Conservation (phyloP, 2,329 filamentous ascomycete species). For the Pseudogymnoascus sp. region DNA sequence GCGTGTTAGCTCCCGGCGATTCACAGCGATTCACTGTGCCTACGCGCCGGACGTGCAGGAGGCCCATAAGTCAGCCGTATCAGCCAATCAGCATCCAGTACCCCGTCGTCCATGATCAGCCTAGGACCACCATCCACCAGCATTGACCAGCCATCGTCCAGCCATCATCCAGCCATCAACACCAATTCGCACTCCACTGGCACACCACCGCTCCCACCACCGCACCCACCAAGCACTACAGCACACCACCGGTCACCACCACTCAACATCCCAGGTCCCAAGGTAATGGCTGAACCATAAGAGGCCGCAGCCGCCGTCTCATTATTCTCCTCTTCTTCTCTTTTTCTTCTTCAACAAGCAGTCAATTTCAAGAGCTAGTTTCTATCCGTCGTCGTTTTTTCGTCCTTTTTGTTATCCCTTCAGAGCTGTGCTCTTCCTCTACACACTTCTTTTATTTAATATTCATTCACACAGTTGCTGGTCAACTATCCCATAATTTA, state of each 20-base stretch:
- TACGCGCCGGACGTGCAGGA: conserved; percentile 18
- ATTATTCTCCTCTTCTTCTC: conserved; percentile 20
- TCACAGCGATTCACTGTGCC: conserved; percentile 10
- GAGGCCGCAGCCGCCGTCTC: conserved; percentile 21
- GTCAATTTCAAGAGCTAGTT: conserved; percentile 45
- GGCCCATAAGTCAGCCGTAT: conserved; percentile 10
- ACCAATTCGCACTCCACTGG: not conserved
- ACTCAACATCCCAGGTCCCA: not conserved
- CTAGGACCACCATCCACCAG: not conserved
- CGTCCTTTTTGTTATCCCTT: conserved; percentile 34
- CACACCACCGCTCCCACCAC: too few relatives aligned
- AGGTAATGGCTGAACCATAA: conserved; percentile 20
- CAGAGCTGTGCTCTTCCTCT: conserved; percentile 49
- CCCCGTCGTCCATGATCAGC: not conserved
- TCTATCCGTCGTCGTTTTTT: conserved; percentile 40
- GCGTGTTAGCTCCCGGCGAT: conserved; percentile 12
- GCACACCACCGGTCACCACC: not conserved
- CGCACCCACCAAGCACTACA: not conserved
- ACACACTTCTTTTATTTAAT: conserved; percentile 26
- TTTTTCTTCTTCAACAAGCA: conserved; percentile 54
- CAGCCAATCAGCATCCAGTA: not conserved
- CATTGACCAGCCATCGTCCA: not conserved
- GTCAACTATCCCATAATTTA: conserved; percentile 46
- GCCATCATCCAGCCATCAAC: conserved; percentile 13
- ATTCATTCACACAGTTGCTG: conserved; percentile 36